These are phyloP conservation scores for Pseudogymnoascus verrucosus DNA, from an alignment of 2,329 filamentous ascomycete species.

Conservation along the genomic window DNA sequence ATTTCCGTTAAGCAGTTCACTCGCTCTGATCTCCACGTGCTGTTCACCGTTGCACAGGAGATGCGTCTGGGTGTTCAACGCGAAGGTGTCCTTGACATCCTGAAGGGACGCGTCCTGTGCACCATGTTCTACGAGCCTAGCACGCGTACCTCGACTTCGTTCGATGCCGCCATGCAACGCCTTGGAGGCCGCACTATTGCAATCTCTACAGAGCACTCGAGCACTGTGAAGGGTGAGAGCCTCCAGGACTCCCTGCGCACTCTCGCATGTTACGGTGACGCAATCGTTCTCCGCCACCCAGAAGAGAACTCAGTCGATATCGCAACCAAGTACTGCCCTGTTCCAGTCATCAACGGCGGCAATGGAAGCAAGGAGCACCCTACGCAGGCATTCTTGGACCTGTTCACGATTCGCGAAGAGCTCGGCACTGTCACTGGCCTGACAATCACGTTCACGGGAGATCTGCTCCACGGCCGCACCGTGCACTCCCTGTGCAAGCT, in stretches of 20 bases:
- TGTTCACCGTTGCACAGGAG: conserved; percentile 95
- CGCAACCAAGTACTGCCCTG: conserved; percentile 77
- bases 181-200: conserved; percentile 81
- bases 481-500: conserved; percentile 94
- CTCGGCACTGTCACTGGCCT: conserved; percentile 90
- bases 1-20: conserved; percentile 87
- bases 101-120: conserved; percentile 78
- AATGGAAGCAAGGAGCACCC: conserved; percentile 96
- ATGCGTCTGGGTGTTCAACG: conserved; percentile 94
- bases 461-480: conserved; percentile 85
- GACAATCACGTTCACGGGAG: conserved; percentile 92
- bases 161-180: conserved; percentile 97
- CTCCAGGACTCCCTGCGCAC: conserved; percentile 92
- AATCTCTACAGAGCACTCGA: conserved; percentile 76
- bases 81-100: conserved; percentile 77
- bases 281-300: conserved; percentile 91
- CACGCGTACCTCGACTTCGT: conserved; percentile 88
- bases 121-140: conserved; percentile 98
- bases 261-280: conserved; percentile 87
- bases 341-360: conserved; percentile 93
- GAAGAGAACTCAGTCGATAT: conserved; percentile 71
- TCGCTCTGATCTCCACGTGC: conserved; percentile 77
- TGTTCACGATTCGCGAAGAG: conserved; percentile 98
- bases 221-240: conserved; percentile 87
- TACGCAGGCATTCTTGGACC: conserved; percentile 92